Base-by-base conservation (phyloP, 148 eudicot genomes). In the Vaccinium vitisidaea region DNA sequence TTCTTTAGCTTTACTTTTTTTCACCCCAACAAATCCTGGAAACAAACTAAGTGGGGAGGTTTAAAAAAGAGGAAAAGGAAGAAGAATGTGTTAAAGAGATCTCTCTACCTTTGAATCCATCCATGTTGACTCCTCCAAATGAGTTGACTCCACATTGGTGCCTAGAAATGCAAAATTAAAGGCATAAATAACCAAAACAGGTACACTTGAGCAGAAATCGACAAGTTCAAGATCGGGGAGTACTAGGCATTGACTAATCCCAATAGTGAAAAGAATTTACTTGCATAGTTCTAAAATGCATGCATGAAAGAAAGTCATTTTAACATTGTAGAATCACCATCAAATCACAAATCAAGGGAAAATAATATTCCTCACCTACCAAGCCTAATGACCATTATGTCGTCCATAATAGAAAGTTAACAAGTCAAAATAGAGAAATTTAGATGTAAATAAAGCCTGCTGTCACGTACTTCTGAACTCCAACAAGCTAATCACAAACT, bases 91-190 rank as follows among this genome's bases (percentile, higher is more conserved):
- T 55, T 39, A 56, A 30, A 53, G 23, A 52, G 81, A 87, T 89
- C 82, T 89, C 90, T 89, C 82, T 89, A 92, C 94, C 52, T 74
- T 89, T 81, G 85, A 67, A 80, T 90, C 88, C 27, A 56, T 59
- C 92, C 94, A 92, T 61, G 89, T 88, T 65, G 88, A 86, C 70
- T 85, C 85, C 71, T 91, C 89, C 80, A 89, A 71, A 67, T 80
- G 69, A 59, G 79, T 54, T 73, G 92, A 90, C 73, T 87, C 93
- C 63, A 32, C 80, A 82, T 88, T 86, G 80, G 86, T 79, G 76
- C 90, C 92, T 90, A 78, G 18, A 27, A 56, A 65, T 71, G 80
- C 58, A 69, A 83, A 75, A 59, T 21, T 48, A 56, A 63, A 59
- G 25, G 43, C 46, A 83, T 30, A 76, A 56, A 80, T 46, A 61